Base-by-base conservation (phyloP, 75 land plant species). In the Sequoia sempervirens region DNA sequence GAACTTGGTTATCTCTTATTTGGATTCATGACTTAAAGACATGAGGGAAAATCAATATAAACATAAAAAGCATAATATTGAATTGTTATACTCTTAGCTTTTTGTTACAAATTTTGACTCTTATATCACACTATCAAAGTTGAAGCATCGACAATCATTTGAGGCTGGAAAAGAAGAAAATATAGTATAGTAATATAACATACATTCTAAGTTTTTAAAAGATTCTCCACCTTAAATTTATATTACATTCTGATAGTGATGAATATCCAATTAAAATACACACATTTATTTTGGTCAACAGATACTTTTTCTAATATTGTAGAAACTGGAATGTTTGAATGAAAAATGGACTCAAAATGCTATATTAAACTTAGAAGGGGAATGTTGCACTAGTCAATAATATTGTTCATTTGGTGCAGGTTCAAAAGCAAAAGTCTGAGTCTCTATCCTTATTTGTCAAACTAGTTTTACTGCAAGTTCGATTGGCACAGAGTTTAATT, bases 381-480 rank as follows among this genome's bases (percentile, higher is more conserved):
- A 43, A 76, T 76, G 79, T 2, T 14, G 34, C 40, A 38, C 12
- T 43, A 30, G 46, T 10, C 10, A 76, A 41, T 76, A 69, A 7
- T 76, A 43, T 3, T 41, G n/a, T 76, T 76, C 47, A 43, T 43
- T 76, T 23, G 80, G 8, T 23, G 46, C 80, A 93, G 91, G 89
- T 83, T 47, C 90, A 90, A 56, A 89, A 86, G 86, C 86, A 87
- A 68, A 86, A 92, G 80, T 69, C 72, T 1, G 90, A 90, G 80
- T 82, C 86, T 45, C 82, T 93, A 20, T 84, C 93, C 13, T 84
- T 91, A 23, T 93, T 91, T 85, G 94, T 92, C 75, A 81, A 85
- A 45, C 76, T 93, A 52, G 91, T 91, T 84, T 91, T 92, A 46
- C 94, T 92, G 68, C 88, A 90, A 87, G 92, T 93, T 40, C 88